Evolutionary conservation across 306 rosid species (phyloP).

Genomic region (Malus fusca): DNA sequence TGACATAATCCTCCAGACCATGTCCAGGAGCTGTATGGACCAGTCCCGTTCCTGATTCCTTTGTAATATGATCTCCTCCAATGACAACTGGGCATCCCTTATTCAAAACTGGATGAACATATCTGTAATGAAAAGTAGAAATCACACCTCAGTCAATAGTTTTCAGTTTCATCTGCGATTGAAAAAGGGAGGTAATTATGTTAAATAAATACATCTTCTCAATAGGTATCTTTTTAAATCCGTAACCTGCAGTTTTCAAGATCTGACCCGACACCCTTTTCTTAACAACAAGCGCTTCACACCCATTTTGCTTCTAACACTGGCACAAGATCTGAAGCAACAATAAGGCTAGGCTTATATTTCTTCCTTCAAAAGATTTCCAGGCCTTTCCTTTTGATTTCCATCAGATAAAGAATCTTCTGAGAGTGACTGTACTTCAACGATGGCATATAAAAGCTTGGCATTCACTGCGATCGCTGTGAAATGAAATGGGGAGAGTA

Average conservation of each 20-base stretch:
- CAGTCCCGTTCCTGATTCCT: slow-evolving; percentile 92
- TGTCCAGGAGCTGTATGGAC: slow-evolving; percentile 99
- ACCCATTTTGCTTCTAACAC: slow-evolving; percentile 81
- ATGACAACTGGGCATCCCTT: slow-evolving; percentile 74
- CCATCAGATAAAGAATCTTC: slow-evolving; percentile 46
- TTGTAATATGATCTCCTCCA: slow-evolving; percentile 96
- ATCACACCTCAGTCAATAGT: slow-evolving; percentile 6
- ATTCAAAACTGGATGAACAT: slow-evolving; percentile 62
- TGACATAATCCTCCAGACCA: slow-evolving; percentile 91
- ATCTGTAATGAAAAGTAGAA: slow-evolving; percentile 42
- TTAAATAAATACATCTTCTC: slow-evolving; percentile 11
- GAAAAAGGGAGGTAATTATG: background rate
- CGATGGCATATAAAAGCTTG: slow-evolving; percentile 85
- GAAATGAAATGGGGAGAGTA: slow-evolving; percentile 7
- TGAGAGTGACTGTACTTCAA: slow-evolving; percentile 50
- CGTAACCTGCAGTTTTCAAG: slow-evolving; percentile 85
- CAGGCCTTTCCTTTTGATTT: slow-evolving; percentile 48
- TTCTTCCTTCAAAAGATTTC: slow-evolving; percentile 66
- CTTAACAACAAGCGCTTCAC: slow-evolving; percentile 54
- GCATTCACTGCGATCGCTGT: slow-evolving; percentile 93
- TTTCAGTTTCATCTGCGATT: background rate
- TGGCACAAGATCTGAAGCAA: slow-evolving; percentile 85
- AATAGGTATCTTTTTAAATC: slow-evolving; percentile 4
- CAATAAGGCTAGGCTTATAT: slow-evolving; percentile 62
- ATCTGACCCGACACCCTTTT: slow-evolving; percentile 64